Percentiles rank a stretch among this genome's conserved stretches.
Conservation (phyloP, 306 rosid genomes). For the Malus sylvestris region DNA sequence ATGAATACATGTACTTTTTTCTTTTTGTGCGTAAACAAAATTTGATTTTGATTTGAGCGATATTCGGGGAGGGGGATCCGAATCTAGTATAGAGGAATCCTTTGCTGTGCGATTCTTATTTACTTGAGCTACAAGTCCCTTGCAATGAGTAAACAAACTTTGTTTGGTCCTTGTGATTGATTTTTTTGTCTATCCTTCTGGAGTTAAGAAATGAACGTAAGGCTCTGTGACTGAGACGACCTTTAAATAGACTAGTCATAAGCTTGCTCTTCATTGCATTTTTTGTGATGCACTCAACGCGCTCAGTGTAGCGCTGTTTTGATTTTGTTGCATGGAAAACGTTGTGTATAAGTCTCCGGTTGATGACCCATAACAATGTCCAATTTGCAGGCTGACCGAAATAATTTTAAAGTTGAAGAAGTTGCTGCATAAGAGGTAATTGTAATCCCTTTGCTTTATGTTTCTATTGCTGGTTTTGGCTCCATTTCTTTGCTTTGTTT, state of each 20-base stretch:
- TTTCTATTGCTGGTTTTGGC: slow-evolving; percentile 1
- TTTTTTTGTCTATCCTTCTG: neutral
- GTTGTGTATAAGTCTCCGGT: neutral
- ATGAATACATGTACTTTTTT: neutral
- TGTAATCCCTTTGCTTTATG: slow-evolving; percentile 10
- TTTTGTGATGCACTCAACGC: neutral
- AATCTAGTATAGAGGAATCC: no score
- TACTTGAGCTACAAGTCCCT: neutral
- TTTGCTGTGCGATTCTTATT: no score
- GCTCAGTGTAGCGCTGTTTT: neutral
- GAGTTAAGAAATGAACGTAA: neutral
- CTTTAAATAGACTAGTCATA: neutral
- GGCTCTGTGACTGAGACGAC: neutral
- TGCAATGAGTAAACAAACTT: neutral
- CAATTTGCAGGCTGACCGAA: slow-evolving; percentile 21
- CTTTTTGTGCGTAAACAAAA: no score
- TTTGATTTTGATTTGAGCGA: neutral
- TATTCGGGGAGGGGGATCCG: neutral
- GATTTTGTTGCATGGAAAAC: neutral
- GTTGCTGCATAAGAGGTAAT: slow-evolving; percentile 18
- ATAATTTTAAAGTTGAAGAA: slow-evolving; percentile 2
- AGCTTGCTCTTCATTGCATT: neutral
- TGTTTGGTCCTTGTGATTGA: neutral
- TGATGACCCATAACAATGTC: neutral
- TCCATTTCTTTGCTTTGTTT: neutral